Percentiles rank a stretch among this genome's conserved stretches.
Evolutionary conservation across 106 monocot species (phyloP).

Genomic region (Vanilla planifolia): DNA sequence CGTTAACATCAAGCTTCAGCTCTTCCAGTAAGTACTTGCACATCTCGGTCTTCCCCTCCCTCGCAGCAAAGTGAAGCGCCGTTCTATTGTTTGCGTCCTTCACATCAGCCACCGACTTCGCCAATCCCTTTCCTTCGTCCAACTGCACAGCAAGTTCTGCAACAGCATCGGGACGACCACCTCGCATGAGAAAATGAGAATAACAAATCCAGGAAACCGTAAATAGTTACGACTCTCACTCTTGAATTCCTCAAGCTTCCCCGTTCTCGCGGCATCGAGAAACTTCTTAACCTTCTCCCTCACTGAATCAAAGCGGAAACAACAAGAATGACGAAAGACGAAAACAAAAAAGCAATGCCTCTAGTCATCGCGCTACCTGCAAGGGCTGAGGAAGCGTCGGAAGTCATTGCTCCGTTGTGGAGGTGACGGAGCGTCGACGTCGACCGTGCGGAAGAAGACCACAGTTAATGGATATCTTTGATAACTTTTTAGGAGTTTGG

Average conservation of each 20-base stretch:
- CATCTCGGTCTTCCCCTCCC: conserved; percentile 73
- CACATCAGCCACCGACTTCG: conserved; percentile 56
- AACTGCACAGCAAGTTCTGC: conserved; percentile 50
- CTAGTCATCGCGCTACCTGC: conserved; percentile 49
- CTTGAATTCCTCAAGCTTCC: conserved; percentile 70
- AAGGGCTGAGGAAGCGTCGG: conserved; percentile 71
- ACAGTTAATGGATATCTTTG: no score
- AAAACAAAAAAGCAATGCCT: not conserved
- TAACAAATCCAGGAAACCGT: not conserved
- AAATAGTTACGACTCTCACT: conserved; percentile 26
- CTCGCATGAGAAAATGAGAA: not conserved
- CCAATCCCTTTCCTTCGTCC: conserved; percentile 64
- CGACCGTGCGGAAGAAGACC: no score
- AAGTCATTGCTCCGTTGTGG: conserved; percentile 23
- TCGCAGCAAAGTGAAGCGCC: conserved; percentile 89
- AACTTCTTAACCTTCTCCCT: conserved; percentile 71
- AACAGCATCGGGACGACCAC: conserved; percentile 7
- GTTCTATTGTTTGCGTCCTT: conserved; percentile 94
- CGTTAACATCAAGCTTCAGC: conserved; percentile 59
- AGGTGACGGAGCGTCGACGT: no score
- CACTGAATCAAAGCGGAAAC: conserved; percentile 25
- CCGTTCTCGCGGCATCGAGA: conserved; percentile 72
- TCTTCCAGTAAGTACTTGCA: conserved; percentile 81
- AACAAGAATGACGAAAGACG: not conserved
- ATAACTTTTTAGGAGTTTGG: no score